Base-by-base conservation (phyloP, 2,329 filamentous ascomycete species). In the Thielaviopsis ethacetica region DNA sequence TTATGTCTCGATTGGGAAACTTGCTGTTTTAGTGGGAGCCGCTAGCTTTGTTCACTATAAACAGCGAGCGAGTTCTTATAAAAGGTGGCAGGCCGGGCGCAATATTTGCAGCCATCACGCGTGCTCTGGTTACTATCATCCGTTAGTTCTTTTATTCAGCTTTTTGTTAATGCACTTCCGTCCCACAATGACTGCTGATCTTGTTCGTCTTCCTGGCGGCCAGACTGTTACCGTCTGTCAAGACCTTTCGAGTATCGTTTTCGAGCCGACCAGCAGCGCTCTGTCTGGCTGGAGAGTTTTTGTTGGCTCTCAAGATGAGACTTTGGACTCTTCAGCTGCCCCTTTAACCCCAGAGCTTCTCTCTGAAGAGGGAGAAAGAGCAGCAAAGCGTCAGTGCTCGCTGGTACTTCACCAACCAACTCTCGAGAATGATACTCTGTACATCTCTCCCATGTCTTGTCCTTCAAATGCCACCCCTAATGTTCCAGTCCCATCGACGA, bases 251-350 rank as follows among this genome's bases (percentile, higher is more conserved):
- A 91, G 91, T 34, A 78, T 93, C 59, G 88, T 85, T 66, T 96
- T 96, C 82, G 93, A 91, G 69, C 81, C 84, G 60, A 85, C 88
- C 67, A 85, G 93, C 62, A 85, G 79, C 66, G 74, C 77, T 26
- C 90, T 91, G 0, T 80, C 87, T 5, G 91, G 91, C 34, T 97
- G 91, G 91, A 94, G 87, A 1, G 84, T 95, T 56, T 85, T 91
- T 30, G 76, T 97, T 44, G 85, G 91, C 66, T 88, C 85, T 1
- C 83, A 86, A 38, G 70, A 76, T 60, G 67, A 65, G 30, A 34
- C 30, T 34, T 34, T 12, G 6, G 30, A 9, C 12, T 47, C 47
- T 26, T n/a, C 53, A 49, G 65, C 66, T 41, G 62, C 63, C 21
- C 65, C 65, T 13, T 67, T 69, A 30, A 67, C 70, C 38, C 65